Evolutionary conservation across 371 early-diverging fungal genomes (phyloP), one percentile per base, ranked within the genome.

Genomic region (Mucor racemosus): DNA sequence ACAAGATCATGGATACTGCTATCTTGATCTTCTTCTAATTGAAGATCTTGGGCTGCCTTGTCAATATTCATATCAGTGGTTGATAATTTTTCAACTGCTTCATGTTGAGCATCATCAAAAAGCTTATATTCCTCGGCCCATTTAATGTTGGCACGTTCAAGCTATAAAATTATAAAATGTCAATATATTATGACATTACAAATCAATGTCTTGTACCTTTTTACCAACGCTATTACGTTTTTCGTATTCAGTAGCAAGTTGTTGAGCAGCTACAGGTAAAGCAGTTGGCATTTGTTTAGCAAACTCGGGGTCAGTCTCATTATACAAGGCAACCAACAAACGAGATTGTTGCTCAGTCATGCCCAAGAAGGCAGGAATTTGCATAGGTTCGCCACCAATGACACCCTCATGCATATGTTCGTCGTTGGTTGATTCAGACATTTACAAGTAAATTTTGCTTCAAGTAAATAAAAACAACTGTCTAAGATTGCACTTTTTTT

Each of bases 231-330:
- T 82, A 73, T 86, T 87, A 44, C 86, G 81, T 60, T 86, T 86
- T 62, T 81, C 81, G 57, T 78, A 84, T 53, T 86, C 88, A 60
- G 71, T 74, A 1, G 74, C 69, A 15, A 87, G 71, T 63, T 87
- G 86, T 55, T 80, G 78, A 7, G 86, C 82, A 60, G 86, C 86
- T 36, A 81, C 69, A 7, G 88, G 88, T 56, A 86, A 76, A n/a
- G 86, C 80, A 4, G 84, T 81, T 13, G 86, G 85, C 65, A 87
- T 78, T 53, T 80, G 72, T 35, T 84, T 76, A 17, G 84, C 88
- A 61, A 87, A 78, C 10, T 81, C 76, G 34, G 88, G 88, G 76
- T 87, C 86, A 19, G 84, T 78, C 60, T 85, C 85, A 46, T 84
- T 81, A 72, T 87, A 87, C 19, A 87, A 73, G 10, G 88, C 86